phyloP scores from a whole-genome alignment of 2,329 filamentous ascomycete genomes.

The Diplocarpon rosae region DNA sequence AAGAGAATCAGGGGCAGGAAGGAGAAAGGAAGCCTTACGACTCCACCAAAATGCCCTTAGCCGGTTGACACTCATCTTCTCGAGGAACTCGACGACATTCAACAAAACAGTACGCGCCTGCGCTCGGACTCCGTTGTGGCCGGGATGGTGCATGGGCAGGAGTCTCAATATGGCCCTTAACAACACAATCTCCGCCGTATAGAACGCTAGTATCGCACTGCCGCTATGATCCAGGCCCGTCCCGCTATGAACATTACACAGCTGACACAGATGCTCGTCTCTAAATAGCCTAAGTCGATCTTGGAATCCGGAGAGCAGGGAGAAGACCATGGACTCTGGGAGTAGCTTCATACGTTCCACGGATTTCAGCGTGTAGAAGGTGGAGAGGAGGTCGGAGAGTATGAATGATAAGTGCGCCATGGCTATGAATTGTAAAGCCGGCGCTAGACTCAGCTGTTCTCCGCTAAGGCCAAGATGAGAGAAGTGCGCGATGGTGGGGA shows the following conservation, averaged over 20 bases:
- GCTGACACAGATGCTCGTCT: constrained; percentile 14
- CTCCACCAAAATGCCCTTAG: constrained; percentile 22
- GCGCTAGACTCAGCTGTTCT: constrained; percentile 16
- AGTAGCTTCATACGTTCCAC: constrained; percentile 14
- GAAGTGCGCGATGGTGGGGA: constrained; percentile 36
- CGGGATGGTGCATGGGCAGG: constrained; percentile 11
- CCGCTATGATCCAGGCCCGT: constrained; percentile 14
- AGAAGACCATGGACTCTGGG: constrained; percentile 12
- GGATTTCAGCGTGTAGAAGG: constrained; percentile 33
- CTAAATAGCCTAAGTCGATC: constrained; percentile 13
- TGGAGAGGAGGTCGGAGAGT: constrained; percentile 38
- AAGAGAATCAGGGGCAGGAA: background rate
- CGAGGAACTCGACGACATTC: constrained; percentile 16
- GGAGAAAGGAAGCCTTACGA: constrained; percentile 13
- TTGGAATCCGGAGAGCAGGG: constrained; percentile 15
- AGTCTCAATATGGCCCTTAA: constrained; percentile 16
- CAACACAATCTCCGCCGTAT: constrained; percentile 18
- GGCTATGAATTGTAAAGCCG: constrained; percentile 33
- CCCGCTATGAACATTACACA: constrained; percentile 8
- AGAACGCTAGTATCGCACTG: constrained; percentile 15
- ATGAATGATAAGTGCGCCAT: constrained; percentile 40
- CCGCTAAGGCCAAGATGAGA: constrained; percentile 22
- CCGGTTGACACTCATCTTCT: constrained; percentile 16
- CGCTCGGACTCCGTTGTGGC: constrained; percentile 9
- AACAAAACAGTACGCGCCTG: constrained; percentile 12